Percentiles rank a stretch among this genome's conserved stretches.
phyloP scores from a whole-genome alignment of 2,329 filamentous ascomycete species.

The Triangularia setosa region DNA sequence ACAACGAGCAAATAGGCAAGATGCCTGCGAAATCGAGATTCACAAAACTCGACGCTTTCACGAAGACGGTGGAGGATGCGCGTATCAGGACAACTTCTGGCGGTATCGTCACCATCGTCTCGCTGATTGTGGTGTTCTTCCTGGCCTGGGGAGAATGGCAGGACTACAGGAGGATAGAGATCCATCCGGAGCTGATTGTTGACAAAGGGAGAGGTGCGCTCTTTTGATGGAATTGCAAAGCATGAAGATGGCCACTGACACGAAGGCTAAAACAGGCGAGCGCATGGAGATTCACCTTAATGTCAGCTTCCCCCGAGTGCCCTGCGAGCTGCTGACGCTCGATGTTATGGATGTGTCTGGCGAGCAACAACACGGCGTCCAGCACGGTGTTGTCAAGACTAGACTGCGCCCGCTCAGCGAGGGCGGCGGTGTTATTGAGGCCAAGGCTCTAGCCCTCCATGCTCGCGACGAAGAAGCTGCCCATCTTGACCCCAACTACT shows the following conservation, averaged over 20 bases:
- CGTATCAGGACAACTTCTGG: conserved; percentile 92
- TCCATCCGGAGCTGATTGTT: conserved; percentile 89
- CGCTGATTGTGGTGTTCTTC: conserved; percentile 81
- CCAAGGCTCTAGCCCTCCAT: conserved; percentile 67
- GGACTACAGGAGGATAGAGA: conserved; percentile 80
- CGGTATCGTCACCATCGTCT: conserved; percentile 89
- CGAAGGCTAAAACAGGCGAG: conserved; percentile 59
- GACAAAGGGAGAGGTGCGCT: conserved; percentile 86
- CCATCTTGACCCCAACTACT: conserved; percentile 89
- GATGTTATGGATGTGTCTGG: conserved; percentile 99
- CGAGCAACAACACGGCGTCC: conserved; percentile 90
- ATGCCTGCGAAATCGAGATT: conserved; percentile 95
- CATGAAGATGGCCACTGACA: conserved; percentile 16
- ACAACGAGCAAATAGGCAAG: conserved; percentile 19
- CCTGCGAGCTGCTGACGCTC: conserved; percentile 91
- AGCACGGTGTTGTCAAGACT: conserved; percentile 89
- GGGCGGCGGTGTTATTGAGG: conserved; percentile 72
- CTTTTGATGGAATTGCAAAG: neutral
- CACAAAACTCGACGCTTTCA: conserved; percentile 95
- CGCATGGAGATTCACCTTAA: conserved; percentile 99
- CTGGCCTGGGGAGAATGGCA: conserved; percentile 93
- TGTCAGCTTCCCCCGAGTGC: conserved; percentile 88
- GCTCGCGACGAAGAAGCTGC: conserved; percentile 61
- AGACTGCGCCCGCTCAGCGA: conserved; percentile 68
- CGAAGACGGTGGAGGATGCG: conserved; percentile 98